Conservation (phyloP, 306 rosid genomes). For the Casuarina equisetifolia region DNA sequence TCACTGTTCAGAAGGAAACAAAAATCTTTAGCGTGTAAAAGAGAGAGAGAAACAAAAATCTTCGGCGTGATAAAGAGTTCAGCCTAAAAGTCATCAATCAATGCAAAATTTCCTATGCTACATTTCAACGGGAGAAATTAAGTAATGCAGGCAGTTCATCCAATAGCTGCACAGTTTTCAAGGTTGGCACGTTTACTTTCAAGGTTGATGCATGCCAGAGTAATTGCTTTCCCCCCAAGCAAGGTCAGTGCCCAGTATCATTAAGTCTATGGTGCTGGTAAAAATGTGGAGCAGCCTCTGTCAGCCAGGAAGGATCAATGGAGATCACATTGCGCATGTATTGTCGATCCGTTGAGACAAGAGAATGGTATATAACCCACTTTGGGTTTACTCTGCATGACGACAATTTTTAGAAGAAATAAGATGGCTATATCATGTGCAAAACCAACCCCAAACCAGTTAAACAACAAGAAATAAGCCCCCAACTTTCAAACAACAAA, state of each 20-base stretch:
- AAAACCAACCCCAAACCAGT: background rate
- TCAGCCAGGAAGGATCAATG: conserved; percentile 75
- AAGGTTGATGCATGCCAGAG: background rate
- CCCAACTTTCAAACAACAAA: too few species aligned
- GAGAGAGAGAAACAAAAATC: background rate
- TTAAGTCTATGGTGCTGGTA: conserved; percentile 59
- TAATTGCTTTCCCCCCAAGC: background rate
- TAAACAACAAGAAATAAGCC: background rate
- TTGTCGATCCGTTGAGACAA: conserved; percentile 83
- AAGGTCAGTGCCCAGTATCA: conserved; percentile 38
- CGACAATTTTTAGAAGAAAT: background rate
- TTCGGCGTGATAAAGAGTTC: background rate
- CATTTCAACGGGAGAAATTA: background rate
- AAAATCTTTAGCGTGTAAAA: background rate
- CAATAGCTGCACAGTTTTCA: background rate
- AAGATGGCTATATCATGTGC: background rate
- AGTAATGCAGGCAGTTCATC: background rate
- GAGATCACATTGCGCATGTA: conserved; percentile 88
- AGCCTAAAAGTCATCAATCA: background rate
- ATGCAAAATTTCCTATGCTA: background rate
- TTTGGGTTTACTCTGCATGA: conserved; percentile 87
- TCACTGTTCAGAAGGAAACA: background rate
- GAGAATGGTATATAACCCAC: conserved; percentile 78
- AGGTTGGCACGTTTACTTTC: background rate
- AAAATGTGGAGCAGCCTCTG: conserved; percentile 89